These are phyloP conservation scores for Musa acuminata DNA, from an alignment of 176 grass and related monocot species.

Conservation along the genomic window DNA sequence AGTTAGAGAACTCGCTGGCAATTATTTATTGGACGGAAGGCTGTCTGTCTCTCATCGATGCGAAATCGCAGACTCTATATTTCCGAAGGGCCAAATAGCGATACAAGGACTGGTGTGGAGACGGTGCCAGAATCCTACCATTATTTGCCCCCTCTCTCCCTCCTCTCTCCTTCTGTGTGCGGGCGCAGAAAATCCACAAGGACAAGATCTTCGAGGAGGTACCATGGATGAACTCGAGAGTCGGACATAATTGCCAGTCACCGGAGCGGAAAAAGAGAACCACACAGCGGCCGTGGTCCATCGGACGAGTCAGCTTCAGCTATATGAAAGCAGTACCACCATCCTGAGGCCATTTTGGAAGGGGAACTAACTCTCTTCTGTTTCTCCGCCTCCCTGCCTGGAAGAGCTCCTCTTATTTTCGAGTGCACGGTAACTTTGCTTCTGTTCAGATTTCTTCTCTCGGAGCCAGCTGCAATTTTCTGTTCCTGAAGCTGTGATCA, in stretches of 20 bases:
- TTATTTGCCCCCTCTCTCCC: not conserved
- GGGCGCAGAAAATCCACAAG: not conserved
- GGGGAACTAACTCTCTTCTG: not conserved
- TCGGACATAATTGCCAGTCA: not conserved
- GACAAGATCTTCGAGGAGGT: conserved; percentile 10
- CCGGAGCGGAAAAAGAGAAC: not conserved
- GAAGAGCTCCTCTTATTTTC: not conserved
- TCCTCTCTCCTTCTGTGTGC: not conserved
- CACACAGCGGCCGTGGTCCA: not conserved
- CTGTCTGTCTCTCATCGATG: not conserved
- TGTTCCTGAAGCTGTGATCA: no score
- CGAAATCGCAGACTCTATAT: not conserved
- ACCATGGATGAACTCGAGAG: not conserved
- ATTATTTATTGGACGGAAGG: not conserved
- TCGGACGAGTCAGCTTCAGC: no score
- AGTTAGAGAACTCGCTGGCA: not conserved
- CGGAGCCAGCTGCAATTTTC: not conserved
- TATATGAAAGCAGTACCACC: not conserved
- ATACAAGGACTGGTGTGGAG: conserved; percentile 9
- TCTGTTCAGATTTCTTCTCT: not conserved
- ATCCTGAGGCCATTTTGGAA: not conserved
- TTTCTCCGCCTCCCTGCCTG: no score
- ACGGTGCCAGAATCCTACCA: not conserved
- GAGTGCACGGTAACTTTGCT: not conserved
- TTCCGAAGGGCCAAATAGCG: not conserved